Conservation (phyloP, 345 rosid genomes). For the Salix dunnii region DNA sequence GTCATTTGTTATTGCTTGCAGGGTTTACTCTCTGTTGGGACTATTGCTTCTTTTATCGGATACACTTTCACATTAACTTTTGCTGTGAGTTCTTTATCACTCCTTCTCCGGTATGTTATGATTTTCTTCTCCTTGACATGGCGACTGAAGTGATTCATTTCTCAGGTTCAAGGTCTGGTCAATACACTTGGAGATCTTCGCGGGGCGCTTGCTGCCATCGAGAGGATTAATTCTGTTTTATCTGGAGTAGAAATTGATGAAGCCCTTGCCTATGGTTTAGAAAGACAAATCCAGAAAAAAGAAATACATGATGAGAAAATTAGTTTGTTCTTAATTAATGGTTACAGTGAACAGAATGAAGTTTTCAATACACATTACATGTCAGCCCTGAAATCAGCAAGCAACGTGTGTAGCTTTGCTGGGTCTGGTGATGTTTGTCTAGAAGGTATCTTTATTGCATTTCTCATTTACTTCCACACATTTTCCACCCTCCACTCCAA, state of each 20-base stretch:
- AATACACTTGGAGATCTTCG: constrained; percentile 96
- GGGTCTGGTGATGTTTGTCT: constrained; percentile 87
- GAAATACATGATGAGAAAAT: constrained; percentile 47
- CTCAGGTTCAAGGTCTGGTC: constrained; percentile 93
- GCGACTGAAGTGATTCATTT: constrained; percentile 13
- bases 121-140: constrained; percentile 9
- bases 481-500: not conserved
- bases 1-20: constrained; percentile 25
- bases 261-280: constrained; percentile 87
- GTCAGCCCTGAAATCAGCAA: constrained; percentile 64
- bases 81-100: constrained; percentile 57
- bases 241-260: constrained; percentile 75
- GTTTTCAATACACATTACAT: constrained; percentile 50
- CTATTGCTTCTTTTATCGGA: constrained; percentile 89
- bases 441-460: constrained; percentile 48
- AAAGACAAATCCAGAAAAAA: constrained; percentile 67
- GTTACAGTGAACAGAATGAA: constrained; percentile 38
- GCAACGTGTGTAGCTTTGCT: constrained; percentile 52
- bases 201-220: constrained; percentile 79
- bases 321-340: constrained; percentile 53
- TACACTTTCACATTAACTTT: constrained; percentile 91
- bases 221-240: constrained; percentile 79
- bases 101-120: constrained; percentile 5
- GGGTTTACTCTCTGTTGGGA: constrained; percentile 92
- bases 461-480: not conserved